Percentiles rank a stretch among this genome's conserved stretches.
Conservation (phyloP, 2,329 filamentous ascomycete genomes). For the Pseudogymnoascus sp. region DNA sequence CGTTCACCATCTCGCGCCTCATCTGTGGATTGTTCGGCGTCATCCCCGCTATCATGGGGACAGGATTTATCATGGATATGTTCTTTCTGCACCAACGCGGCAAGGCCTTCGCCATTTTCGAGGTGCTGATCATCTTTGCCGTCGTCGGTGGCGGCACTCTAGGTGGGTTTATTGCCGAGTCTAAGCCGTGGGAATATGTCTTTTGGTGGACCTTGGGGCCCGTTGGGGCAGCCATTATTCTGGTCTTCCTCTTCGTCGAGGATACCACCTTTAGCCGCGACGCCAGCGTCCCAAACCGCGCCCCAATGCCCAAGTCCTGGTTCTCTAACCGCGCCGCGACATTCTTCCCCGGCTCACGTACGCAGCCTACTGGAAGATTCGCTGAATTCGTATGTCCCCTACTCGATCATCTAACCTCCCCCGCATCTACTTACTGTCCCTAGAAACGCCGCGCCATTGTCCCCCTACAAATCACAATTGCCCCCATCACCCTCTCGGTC, state of each 20-base stretch:
- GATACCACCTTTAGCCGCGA: constrained; percentile 5
- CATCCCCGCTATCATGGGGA: constrained; percentile 31
- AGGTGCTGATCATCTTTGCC: constrained; percentile 31
- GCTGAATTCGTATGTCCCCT: background rate
- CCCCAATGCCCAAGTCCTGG: constrained; percentile 5
- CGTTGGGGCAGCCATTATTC: background rate
- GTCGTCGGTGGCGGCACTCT: constrained; percentile 29
- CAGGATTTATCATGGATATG: constrained; percentile 33
- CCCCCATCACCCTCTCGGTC: constrained; percentile 2
- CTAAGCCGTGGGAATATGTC: constrained; percentile 29
- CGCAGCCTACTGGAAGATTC: background rate
- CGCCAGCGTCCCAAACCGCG: background rate
- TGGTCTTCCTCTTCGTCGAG: constrained; percentile 7
- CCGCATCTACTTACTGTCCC: background rate
- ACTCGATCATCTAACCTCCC: background rate
- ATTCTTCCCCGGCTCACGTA: background rate
- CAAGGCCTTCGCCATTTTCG: constrained; percentile 30
- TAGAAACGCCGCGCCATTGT: background rate
- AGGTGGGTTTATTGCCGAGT: constrained; percentile 32
- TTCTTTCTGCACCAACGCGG: constrained; percentile 37
- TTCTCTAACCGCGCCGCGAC: constrained; percentile 3
- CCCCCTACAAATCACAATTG: background rate
- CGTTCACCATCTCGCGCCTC: constrained; percentile 31
- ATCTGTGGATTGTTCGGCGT: constrained; percentile 34
- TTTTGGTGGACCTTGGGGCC: constrained; percentile 33